phyloP scores from a whole-genome alignment of 345 rosid genomes.

The Eucalyptus lansdowneana region DNA sequence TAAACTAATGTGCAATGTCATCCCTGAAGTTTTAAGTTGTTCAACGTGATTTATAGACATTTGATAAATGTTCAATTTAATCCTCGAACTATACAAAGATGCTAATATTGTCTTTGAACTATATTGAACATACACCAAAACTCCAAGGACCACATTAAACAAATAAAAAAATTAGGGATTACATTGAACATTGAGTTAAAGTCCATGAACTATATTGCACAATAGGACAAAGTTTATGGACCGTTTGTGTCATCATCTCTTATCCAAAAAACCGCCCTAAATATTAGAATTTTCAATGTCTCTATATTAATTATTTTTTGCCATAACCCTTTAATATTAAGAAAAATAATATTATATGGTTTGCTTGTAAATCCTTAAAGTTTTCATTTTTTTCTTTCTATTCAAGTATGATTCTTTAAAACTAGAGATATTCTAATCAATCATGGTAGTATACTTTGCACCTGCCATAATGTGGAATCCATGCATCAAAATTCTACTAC shows the following conservation, averaged over 20 bases:
- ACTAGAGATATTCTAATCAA: accelerated
- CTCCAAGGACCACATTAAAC: too few species aligned
- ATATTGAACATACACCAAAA: too few species aligned
- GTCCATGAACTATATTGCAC: accelerated
- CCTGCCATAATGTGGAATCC: accelerated
- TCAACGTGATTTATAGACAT: too few species aligned
- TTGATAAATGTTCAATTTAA: too few species aligned
- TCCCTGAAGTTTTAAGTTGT: too few species aligned
- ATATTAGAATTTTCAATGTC: not conserved
- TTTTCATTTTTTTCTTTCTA: accelerated
- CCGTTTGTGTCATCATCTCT: too few species aligned
- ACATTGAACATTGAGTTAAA: too few species aligned
- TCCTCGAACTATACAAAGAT: accelerated
- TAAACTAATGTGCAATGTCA: too few species aligned
- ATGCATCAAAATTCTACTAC: accelerated
- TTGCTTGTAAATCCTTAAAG: accelerated
- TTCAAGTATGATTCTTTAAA: accelerated
- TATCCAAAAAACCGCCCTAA: accelerated
- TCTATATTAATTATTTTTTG: not conserved
- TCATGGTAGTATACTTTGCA: too few species aligned
- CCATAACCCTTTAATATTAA: accelerated
- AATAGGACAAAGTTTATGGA: accelerated
- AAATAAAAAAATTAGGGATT: too few species aligned
- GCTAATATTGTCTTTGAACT: too few species aligned
- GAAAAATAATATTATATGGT: not conserved